Percentiles rank a stretch among this genome's conserved stretches.
Conservation (phyloP, 805 yeast species). For the Yamadazyma sp. region DNA sequence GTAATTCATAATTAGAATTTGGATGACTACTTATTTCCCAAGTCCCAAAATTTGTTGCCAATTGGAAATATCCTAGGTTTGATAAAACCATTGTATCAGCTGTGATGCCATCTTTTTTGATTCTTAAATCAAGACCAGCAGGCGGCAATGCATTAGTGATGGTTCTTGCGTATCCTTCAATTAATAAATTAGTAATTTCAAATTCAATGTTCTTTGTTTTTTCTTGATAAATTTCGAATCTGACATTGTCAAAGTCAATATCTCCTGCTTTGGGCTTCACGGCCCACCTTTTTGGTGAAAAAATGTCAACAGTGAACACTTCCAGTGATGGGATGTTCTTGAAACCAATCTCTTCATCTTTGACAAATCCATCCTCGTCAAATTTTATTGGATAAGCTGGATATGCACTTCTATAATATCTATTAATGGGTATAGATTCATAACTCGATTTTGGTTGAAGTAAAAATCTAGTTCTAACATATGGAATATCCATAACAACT, state of each 20-base stretch:
- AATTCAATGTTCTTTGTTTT: constrained; percentile 27
- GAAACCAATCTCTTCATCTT: neutral
- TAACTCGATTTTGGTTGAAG: constrained; percentile 52
- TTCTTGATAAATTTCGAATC: constrained; percentile 10
- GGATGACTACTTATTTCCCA: constrained; percentile 44
- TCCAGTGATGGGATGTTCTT: constrained; percentile 1
- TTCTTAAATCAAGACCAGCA: constrained; percentile 49
- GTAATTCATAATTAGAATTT: constrained; percentile 23
- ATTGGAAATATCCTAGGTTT: constrained; percentile 79
- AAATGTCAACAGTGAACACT: constrained; percentile 52
- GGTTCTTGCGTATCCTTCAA: constrained; percentile 71
- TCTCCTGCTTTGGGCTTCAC: constrained; percentile 40
- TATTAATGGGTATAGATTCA: constrained; percentile 46
- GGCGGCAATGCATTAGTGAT: constrained; percentile 37
- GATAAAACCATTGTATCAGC: constrained; percentile 73
- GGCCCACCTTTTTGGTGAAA: constrained; percentile 69
- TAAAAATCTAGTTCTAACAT: constrained; percentile 51
- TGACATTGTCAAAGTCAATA: constrained; percentile 62
- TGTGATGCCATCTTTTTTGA: constrained; percentile 15
- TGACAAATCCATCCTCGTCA: constrained; percentile 17
- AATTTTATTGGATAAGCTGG: constrained; percentile 32
- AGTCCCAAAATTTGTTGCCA: constrained; percentile 68
- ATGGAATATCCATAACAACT: constrained; percentile 41
- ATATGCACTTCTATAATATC: constrained; percentile 55
- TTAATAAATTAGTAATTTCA: constrained; percentile 49